These are phyloP conservation scores for Pachyrhizus erosus DNA, from an alignment of 306 rosid species.

Conservation along the genomic window DNA sequence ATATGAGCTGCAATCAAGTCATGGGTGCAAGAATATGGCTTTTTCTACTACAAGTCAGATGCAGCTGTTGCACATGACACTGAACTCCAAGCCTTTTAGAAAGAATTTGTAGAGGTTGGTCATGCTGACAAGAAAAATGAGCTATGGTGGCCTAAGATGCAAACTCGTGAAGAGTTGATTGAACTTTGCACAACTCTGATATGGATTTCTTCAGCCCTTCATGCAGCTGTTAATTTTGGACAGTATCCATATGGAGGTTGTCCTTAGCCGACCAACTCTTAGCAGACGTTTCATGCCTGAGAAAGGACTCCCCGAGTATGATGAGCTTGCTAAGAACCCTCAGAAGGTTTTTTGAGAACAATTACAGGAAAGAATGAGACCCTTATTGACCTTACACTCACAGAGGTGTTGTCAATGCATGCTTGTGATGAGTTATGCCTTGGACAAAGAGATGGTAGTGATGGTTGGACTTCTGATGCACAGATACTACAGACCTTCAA, in stretches of 20 bases:
- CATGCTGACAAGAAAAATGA: conserved; percentile 64
- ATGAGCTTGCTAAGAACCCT: conserved; percentile 54
- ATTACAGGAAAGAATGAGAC: conserved; percentile 62
- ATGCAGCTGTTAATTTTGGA: conserved; percentile 70
- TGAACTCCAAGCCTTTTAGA: conserved; percentile 74
- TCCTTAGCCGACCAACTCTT: conserved; percentile 65
- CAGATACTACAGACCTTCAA: conserved; percentile 25
- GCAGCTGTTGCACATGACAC: conserved; percentile 48
- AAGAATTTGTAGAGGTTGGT: conserved; percentile 56
- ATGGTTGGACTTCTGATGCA: conserved; percentile 40
- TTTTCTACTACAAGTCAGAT: conserved; percentile 56
- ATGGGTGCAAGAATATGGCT: conserved; percentile 64
- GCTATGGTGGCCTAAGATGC: conserved; percentile 65
- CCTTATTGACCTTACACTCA: conserved; percentile 54
- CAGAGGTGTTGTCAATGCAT: conserved; percentile 68
- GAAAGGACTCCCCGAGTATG: conserved; percentile 56
- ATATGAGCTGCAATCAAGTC: conserved; percentile 62
- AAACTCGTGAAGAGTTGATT: conserved; percentile 48
- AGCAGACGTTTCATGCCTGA: conserved; percentile 66
- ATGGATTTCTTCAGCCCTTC: conserved; percentile 72
- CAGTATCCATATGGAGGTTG: conserved; percentile 72
- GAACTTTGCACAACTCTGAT: conserved; percentile 54
- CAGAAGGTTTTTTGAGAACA: conserved; percentile 56
- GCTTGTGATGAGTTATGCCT: conserved; percentile 62
- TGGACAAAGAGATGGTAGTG: conserved; percentile 53